A percentile compares a stretch with the other conserved stretches of the same genome.
Evolutionary conservation across 108 stramenopile genomes (phyloP).

Genomic region (Nannochloropsis gaditana): DNA sequence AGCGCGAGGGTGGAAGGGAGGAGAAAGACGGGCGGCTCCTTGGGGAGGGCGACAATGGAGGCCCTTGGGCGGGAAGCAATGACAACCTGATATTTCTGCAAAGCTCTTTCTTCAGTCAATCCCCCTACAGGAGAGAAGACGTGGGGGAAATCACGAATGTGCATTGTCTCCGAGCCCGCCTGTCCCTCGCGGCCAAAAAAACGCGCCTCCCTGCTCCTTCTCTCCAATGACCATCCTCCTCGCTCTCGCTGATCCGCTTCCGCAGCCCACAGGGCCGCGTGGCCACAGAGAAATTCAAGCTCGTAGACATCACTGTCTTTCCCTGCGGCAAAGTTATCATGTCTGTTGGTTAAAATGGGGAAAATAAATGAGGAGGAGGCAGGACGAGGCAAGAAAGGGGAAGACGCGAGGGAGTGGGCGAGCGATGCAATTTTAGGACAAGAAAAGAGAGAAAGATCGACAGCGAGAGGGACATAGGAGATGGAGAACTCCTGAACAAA

Average conservation of each 20-base stretch:
- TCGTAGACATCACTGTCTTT: background rate
- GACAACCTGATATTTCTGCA: background rate
- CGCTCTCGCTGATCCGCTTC: background rate
- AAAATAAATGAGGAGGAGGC: background rate
- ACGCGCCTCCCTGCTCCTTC: background rate
- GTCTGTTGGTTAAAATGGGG: background rate
- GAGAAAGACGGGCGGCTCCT: background rate
- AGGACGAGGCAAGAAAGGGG: background rate
- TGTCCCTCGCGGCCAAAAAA: background rate
- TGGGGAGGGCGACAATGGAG: background rate
- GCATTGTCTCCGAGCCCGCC: background rate
- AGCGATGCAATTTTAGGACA: too few relatives aligned
- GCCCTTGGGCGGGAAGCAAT: slow-evolving; percentile 7
- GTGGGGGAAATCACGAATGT: too few relatives aligned
- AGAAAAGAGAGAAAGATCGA: background rate
- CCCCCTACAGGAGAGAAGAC: too few relatives aligned
- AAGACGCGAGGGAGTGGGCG: background rate
- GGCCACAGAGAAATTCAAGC: background rate
- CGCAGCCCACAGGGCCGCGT: background rate
- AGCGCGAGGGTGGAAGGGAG: slow-evolving; percentile 8
- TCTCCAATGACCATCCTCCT: background rate
- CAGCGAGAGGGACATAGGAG: background rate
- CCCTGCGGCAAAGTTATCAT: too few relatives aligned
- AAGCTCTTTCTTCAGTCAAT: background rate
- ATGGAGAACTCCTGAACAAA: background rate